Evolutionary conservation across 805 yeast genomes (phyloP), one percentile per base, ranked within the genome.

Genomic region (Metschnikowia chrysomelidarum): DNA sequence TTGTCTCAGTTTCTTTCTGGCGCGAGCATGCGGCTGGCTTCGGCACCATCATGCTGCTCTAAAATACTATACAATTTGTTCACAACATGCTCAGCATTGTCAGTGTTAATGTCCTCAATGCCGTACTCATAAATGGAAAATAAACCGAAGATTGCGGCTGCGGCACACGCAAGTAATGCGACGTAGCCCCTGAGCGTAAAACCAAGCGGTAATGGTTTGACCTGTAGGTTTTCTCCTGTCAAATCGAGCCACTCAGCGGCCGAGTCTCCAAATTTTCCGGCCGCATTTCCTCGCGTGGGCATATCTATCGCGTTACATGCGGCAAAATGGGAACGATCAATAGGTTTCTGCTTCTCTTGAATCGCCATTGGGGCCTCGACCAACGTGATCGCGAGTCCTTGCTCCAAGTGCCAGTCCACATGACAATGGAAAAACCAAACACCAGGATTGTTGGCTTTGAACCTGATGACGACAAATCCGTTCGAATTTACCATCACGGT

Each of bases 391-490:
- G 89, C 89, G 36, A 84, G 68, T 19, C 94, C 94, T 63, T 84
- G 93, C 48, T 78, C 82, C 57, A 84, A 73, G 61, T 84, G 94
- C 82, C 88, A 84, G 52, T 84, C 91, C 36, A 84, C 76, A 54
- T 86, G 95, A 61, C 97, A 88, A 57, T 88, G 97, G 79, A 88
- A 84, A 43, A 83, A 76, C 96, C 96, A 89, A 17, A 87, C 80
- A 38, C 97, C 97, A 3, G 96, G 96, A 52, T 89, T 88, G 51
- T 83, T 78, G 9, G 96, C 87, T 49, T 66, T 73, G 59, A 87
- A 87, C 47, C 96, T 68, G 20, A 79, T 53, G 12, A 81, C 88
- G 32, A 80, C 58, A 56, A 78, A 75, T 2, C 89, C 86, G 49
- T 80, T 78, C 21, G 82, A 76, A 32, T 78, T 75, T 12, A 87